phyloP scores from a whole-genome alignment of 176 grass and related monocot species.

The Musa itinerans region DNA sequence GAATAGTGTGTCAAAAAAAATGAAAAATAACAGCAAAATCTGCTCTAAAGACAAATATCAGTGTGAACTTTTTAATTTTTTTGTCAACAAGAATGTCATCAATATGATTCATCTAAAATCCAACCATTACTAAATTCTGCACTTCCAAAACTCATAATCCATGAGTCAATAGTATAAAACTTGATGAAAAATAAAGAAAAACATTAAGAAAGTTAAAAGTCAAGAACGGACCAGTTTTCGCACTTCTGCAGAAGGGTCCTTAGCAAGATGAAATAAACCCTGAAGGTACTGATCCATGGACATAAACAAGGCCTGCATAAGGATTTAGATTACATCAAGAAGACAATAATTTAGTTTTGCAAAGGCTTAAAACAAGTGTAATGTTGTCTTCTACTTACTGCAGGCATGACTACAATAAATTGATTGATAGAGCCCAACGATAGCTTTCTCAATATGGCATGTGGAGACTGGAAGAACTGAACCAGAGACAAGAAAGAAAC shows the following conservation, averaged over 20 bases:
- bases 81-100: background rate
- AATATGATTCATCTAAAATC: background rate
- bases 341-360: conserved; percentile 1
- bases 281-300: conserved; percentile 96
- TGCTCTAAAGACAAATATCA: background rate
- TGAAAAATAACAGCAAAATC: background rate
- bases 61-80: background rate
- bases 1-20: background rate
- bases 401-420: conserved; percentile 85
- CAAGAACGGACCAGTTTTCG: conserved; percentile 63
- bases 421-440: conserved; percentile 85
- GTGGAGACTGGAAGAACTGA: conserved; percentile 90
- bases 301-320: conserved; percentile 66
- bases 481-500: conserved; percentile 23
- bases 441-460: conserved; percentile 75
- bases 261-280: conserved; percentile 81
- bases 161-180: background rate
- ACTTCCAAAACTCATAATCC: background rate
- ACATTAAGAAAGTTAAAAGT: background rate
- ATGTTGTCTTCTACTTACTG: conserved; percentile 31
- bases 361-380: background rate
- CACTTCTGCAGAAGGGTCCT: conserved; percentile 76
- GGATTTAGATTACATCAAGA: conserved; percentile 17
- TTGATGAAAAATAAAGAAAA: background rate
- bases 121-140: background rate